A percentile compares a stretch with the other conserved stretches of the same genome.
These are phyloP conservation scores for Candolleomyces efflorescens DNA, from an alignment of 768 basidiomycete species.

Conservation along the genomic window DNA sequence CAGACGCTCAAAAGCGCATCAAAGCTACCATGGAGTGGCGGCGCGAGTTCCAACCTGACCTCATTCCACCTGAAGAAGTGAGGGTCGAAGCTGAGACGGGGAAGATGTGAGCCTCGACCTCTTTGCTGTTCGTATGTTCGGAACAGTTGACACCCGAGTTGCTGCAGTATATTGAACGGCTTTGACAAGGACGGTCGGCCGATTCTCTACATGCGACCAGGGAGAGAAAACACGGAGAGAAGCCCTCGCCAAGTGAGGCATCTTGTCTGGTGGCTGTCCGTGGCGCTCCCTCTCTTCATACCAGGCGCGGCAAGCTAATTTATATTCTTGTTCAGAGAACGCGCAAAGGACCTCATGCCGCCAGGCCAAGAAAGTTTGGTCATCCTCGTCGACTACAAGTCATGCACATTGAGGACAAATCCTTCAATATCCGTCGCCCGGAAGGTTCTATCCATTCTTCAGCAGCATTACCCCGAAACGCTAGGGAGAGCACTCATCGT, in stretches of 20 bases:
- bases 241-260: conserved; percentile 78
- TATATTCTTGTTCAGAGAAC: conserved; percentile 49
- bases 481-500: conserved; percentile 81
- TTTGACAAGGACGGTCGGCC: conserved; percentile 88
- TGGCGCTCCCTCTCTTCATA: conserved; percentile 12
- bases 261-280: conserved; percentile 83
- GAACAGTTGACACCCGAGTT: neutral
- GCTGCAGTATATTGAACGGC: conserved; percentile 66
- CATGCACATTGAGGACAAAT: conserved; percentile 76
- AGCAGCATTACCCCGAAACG: conserved; percentile 87
- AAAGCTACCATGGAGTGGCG: conserved; percentile 82
- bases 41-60: conserved; percentile 78
- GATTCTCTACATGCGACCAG: conserved; percentile 85
- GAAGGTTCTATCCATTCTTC: conserved; percentile 77
- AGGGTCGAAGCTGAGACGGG: conserved; percentile 79
- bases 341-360: conserved; percentile 87
- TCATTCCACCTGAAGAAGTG: conserved; percentile 79
- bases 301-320: neutral
- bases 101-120: conserved; percentile 62
- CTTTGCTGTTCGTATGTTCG: neutral
- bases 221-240: conserved; percentile 78
- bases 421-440: conserved; percentile 78
- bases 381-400: conserved; percentile 84
- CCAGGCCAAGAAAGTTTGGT: conserved; percentile 78
- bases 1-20: conserved; percentile 74